These are phyloP conservation scores for Acarospora socialis DNA, from an alignment of 2,329 filamentous ascomycete species.

Conservation along the genomic window DNA sequence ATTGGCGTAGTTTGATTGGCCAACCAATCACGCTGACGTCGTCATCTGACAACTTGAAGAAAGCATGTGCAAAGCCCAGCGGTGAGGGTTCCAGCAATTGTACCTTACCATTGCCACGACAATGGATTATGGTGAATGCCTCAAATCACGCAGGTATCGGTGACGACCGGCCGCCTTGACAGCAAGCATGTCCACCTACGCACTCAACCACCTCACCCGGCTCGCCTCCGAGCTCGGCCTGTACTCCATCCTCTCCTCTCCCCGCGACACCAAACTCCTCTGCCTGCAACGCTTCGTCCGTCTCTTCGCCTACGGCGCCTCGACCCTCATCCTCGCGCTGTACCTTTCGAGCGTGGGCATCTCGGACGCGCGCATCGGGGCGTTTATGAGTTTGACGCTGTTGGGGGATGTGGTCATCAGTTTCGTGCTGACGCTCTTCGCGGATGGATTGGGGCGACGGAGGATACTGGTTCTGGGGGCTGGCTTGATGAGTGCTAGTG, in stretches of 20 bases:
- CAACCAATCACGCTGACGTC: too few species aligned
- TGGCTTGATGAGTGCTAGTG: constrained; percentile 41
- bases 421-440: constrained; percentile 43
- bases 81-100: too few species aligned
- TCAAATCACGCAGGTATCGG: too few species aligned
- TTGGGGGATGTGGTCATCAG: constrained; percentile 46
- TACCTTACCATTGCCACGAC: too few species aligned
- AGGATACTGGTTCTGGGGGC: constrained; percentile 41
- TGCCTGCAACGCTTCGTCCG: constrained; percentile 46
- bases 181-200: constrained; percentile 1
- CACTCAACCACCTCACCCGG: constrained; percentile 1
- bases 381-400: constrained; percentile 53
- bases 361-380: constrained; percentile 39
- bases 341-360: constrained; percentile 39
- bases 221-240: constrained; percentile 30
- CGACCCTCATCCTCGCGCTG: constrained; percentile 42
- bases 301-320: constrained; percentile 48
- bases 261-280: constrained; percentile 42
- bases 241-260: constrained; percentile 27
- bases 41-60: too few species aligned
- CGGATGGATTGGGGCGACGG: constrained; percentile 43
- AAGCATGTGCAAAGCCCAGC: too few species aligned
- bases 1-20: too few species aligned
- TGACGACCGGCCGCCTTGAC: too few species aligned
- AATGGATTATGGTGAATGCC: too few species aligned